A percentile compares a stretch with the other conserved stretches of the same genome.
Conservation (phyloP, 805 yeast species). For the Teunomyces aglyptinius region DNA sequence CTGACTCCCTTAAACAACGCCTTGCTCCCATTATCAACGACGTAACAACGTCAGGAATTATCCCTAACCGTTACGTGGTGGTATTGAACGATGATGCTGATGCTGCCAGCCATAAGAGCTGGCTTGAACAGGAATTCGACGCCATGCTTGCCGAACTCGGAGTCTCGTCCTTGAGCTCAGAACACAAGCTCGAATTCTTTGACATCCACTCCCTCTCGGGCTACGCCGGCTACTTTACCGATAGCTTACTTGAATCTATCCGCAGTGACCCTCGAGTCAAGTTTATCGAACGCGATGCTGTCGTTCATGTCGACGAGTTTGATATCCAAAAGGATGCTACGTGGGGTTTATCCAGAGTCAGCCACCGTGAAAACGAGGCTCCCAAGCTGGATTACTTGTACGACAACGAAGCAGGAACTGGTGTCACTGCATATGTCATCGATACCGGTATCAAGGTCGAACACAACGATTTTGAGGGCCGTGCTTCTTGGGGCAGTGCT, state of each 20-base stretch:
- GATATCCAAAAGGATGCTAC: slow-evolving; percentile 38
- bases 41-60: slow-evolving; percentile 1
- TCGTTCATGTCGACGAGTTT: slow-evolving; percentile 19
- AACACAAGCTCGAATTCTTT: slow-evolving; percentile 14
- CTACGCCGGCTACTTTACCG: slow-evolving; percentile 20
- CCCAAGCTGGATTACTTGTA: slow-evolving; percentile 37
- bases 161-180: background rate
- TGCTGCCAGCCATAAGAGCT: slow-evolving; percentile 6
- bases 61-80: slow-evolving; percentile 12
- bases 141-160: slow-evolving; percentile 14
- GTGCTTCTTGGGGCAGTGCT: slow-evolving; percentile 56
- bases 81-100: slow-evolving; percentile 11
- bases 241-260: slow-evolving; percentile 14
- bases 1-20: background rate
- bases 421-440: slow-evolving; percentile 71
- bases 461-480: slow-evolving; percentile 63
- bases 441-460: slow-evolving; percentile 75
- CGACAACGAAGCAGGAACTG: slow-evolving; percentile 44
- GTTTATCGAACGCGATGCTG: slow-evolving; percentile 23
- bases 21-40: slow-evolving; percentile 8
- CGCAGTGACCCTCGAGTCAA: slow-evolving; percentile 14
- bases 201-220: slow-evolving; percentile 14
- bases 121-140: slow-evolving; percentile 6
- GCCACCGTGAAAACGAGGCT: slow-evolving; percentile 28
- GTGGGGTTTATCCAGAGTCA: slow-evolving; percentile 42